Conservation (phyloP, 1,139 yeast genomes). For the Suhomyces terraborum region DNA sequence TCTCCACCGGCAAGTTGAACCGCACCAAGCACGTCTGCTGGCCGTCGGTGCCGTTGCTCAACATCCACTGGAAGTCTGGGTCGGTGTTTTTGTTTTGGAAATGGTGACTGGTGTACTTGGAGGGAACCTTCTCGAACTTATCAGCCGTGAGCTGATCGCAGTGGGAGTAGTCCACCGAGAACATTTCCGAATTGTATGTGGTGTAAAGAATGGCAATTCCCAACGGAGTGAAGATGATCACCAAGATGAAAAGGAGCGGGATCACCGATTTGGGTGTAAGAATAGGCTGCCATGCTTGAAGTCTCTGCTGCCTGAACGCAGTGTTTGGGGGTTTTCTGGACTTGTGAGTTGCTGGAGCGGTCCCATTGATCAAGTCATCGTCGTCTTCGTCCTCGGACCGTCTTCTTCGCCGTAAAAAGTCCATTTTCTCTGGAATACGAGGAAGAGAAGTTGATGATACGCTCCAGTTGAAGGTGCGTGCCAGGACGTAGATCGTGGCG, state of each 20-base stretch:
- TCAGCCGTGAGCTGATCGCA: slow-evolving; percentile 49
- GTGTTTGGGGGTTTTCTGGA: slow-evolving; percentile 75
- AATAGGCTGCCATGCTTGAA: slow-evolving; percentile 82
- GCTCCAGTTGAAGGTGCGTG: neutral
- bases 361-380: slow-evolving; percentile 25
- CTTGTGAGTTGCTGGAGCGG: slow-evolving; percentile 37
- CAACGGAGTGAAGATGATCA: slow-evolving; percentile 71
- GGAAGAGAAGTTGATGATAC: neutral
- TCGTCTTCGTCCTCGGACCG: slow-evolving; percentile 30
- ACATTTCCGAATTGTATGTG: slow-evolving; percentile 58
- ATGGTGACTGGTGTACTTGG: slow-evolving; percentile 53
- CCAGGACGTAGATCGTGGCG: too few relatives aligned
- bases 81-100: slow-evolving; percentile 47
- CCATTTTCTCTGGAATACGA: slow-evolving; percentile 34
- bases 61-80: slow-evolving; percentile 58
- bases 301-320: slow-evolving; percentile 68
- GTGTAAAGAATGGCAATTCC: slow-evolving; percentile 68
- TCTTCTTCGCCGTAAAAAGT: slow-evolving; percentile 43
- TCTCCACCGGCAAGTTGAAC: slow-evolving; percentile 59
- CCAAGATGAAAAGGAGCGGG: slow-evolving; percentile 61
- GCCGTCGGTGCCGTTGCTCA: slow-evolving; percentile 34
- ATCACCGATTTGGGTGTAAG: slow-evolving; percentile 75
- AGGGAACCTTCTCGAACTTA: slow-evolving; percentile 48
- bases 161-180: slow-evolving; percentile 59
- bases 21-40: slow-evolving; percentile 53